phyloP scores from a whole-genome alignment of 257 asterid species.

The Lithospermum erythrorhizon region DNA sequence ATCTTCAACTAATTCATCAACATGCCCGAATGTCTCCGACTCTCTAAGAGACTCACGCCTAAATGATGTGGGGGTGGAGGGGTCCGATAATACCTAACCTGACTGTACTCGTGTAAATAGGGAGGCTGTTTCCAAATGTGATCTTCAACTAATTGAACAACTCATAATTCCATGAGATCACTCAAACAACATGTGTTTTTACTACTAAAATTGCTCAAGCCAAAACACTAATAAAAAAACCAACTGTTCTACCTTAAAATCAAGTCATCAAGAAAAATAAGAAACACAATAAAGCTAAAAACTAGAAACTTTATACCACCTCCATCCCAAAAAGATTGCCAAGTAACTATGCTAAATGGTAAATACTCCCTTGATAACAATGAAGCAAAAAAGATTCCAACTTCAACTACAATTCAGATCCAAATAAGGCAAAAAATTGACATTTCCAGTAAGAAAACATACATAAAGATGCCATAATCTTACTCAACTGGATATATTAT shows the following conservation, averaged over 20 bases:
- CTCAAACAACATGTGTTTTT: background rate
- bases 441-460: background rate
- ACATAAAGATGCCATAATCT: conserved; percentile 8
- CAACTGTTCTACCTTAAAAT: background rate
- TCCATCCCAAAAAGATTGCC: background rate
- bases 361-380: background rate
- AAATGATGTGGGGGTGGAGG: too few relatives aligned
- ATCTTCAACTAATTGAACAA: background rate
- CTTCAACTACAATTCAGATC: background rate
- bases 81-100: too few relatives aligned
- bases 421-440: background rate
- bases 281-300: background rate
- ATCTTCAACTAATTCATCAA: background rate
- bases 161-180: background rate
- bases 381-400: background rate
- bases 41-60: too few relatives aligned
- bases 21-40: too few relatives aligned
- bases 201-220: background rate
- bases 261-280: background rate
- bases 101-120: too few relatives aligned
- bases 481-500: conserved; percentile 2
- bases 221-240: background rate
- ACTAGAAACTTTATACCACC: background rate
- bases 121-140: too few relatives aligned
- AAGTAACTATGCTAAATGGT: too few relatives aligned